phyloP scores from a whole-genome alignment of 2,329 filamentous ascomycete genomes.

The Elsinoe necatrix region DNA sequence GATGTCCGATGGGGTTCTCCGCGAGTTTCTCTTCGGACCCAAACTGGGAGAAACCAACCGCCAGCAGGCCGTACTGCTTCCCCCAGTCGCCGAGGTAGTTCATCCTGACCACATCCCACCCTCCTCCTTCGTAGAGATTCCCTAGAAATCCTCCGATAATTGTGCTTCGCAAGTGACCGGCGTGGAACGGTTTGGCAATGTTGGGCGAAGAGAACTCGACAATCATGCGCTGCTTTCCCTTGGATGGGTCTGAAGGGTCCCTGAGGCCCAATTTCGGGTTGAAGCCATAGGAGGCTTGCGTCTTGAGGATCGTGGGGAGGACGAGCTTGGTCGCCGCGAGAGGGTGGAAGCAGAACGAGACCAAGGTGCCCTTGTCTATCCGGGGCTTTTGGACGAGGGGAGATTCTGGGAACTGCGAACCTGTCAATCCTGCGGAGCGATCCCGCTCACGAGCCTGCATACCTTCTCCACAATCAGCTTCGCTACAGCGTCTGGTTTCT shows the following conservation, averaged over 20 bases:
- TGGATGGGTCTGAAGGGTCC: slow-evolving; percentile 52
- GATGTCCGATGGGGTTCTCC: slow-evolving; percentile 69
- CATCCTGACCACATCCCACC: slow-evolving; percentile 62
- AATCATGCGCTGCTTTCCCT: slow-evolving; percentile 58
- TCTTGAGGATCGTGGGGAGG: slow-evolving; percentile 59
- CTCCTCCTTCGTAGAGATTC: slow-evolving; percentile 59
- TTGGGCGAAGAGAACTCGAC: slow-evolving; percentile 82
- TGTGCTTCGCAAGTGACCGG: slow-evolving; percentile 65
- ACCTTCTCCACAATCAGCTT: slow-evolving; percentile 46
- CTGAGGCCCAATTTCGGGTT: slow-evolving; percentile 52
- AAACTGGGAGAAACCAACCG: slow-evolving; percentile 66
- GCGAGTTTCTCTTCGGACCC: slow-evolving; percentile 63
- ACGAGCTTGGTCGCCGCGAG: slow-evolving; percentile 56
- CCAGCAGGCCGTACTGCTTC: slow-evolving; percentile 63
- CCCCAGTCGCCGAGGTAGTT: slow-evolving; percentile 78
- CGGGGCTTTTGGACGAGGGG: slow-evolving; percentile 63
- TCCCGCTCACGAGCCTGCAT: not conserved
- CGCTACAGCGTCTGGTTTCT: slow-evolving; percentile 50
- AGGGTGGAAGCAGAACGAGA: slow-evolving; percentile 76
- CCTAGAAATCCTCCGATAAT: slow-evolving; percentile 67
- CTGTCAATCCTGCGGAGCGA: not conserved
- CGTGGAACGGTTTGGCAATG: slow-evolving; percentile 75
- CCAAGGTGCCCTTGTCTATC: slow-evolving; percentile 53
- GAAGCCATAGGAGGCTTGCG: slow-evolving; percentile 54
- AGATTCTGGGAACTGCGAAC: slow-evolving; percentile 61